Evolutionary conservation across 2,329 filamentous ascomycete species (phyloP).

Genomic region (Oidium heveae): DNA sequence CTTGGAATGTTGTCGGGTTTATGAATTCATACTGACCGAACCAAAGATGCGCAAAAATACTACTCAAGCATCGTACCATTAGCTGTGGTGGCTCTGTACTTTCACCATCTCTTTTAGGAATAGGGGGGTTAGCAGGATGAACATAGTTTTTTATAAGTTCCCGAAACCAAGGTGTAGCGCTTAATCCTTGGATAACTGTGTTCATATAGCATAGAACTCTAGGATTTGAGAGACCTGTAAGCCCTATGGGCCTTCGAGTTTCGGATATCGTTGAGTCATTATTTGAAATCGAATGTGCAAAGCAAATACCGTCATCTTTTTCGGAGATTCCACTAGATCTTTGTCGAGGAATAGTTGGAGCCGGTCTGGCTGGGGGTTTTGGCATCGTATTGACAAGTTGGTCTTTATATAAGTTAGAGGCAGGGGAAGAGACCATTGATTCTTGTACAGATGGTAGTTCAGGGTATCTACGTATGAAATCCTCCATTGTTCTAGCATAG

Average conservation of each 20-base stretch:
- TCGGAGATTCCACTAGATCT: slow-evolving; percentile 68
- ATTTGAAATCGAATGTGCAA: slow-evolving; percentile 18
- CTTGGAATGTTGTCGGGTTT: slow-evolving; percentile 30
- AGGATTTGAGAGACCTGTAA: slow-evolving; percentile 57
- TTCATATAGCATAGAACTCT: slow-evolving; percentile 81
- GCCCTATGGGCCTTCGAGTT: slow-evolving; percentile 23
- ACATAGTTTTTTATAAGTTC: slow-evolving; percentile 32
- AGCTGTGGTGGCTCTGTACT: slow-evolving; percentile 27
- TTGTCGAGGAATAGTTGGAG: slow-evolving; percentile 27
- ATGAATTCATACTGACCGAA: slow-evolving; percentile 15
- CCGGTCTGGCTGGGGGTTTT: slow-evolving; percentile 18
- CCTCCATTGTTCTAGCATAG: slow-evolving; percentile 50
- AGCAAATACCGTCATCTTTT: slow-evolving; percentile 14
- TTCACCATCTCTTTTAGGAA: slow-evolving; percentile 37
- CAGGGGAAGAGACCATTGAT: slow-evolving; percentile 25
- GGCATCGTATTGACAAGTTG: slow-evolving; percentile 12
- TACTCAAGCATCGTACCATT: slow-evolving; percentile 32
- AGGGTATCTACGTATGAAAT: slow-evolving; percentile 64
- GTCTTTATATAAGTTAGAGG: slow-evolving; percentile 5
- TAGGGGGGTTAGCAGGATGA: slow-evolving; percentile 29
- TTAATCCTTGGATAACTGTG: slow-evolving; percentile 62
- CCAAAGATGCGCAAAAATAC: slow-evolving; percentile 22
- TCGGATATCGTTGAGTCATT: slow-evolving; percentile 17
- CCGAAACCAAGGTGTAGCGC: slow-evolving; percentile 45
- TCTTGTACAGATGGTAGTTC: slow-evolving; percentile 36